Base-by-base conservation (phyloP, 1,284 basidiomycete species). In the Boletus sp. region DNA sequence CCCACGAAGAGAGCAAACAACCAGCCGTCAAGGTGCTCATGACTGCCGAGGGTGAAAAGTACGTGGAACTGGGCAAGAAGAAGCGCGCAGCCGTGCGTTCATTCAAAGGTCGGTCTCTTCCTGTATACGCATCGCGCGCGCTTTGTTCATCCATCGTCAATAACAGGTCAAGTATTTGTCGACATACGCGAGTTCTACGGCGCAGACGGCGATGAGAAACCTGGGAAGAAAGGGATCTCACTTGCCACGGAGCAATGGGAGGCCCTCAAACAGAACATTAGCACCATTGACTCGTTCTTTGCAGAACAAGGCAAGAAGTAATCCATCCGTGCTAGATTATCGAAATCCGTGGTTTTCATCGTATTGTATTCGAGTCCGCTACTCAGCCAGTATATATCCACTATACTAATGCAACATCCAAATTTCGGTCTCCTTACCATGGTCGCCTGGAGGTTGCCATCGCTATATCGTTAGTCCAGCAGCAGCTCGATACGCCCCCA, bases 181-280 rank as follows among this genome's bases (percentile, higher is more conserved):
- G 88, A 93, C 61, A 84, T 94, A 46, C 80, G 91, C 44, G 90
- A 93, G 66, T 91, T 75, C 58, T 93, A 66, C n/a, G 61, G 56
- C 6, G 9, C 52, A 37, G 60, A 86, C 57, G 77, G 78, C 17
- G 77, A 78, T n/a, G 74, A 81, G 52, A 89, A 87, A 54, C 90
- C 90, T 0, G 87, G 88, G 0, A 85, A 86, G 66, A 92, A 92
- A 59, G 90, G 90, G 7, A 85, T 93, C 48, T 77, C 82, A 0
- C 71, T 93, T n/a, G 69, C 69, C 9, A 38, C 69, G 0, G 89
- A 91, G 30, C 88, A 89, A 78, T 89, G 86, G 86, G 69, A 81
- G 38, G 58, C 61, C 13, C 67, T 89, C 41, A 80, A 78, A 60
- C 63, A 63, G 22, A 68, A 68, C 37, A 58, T 66, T 2, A 56